Base-by-base conservation (phyloP, 306 rosid genomes). In the Cicer arietinum region DNA sequence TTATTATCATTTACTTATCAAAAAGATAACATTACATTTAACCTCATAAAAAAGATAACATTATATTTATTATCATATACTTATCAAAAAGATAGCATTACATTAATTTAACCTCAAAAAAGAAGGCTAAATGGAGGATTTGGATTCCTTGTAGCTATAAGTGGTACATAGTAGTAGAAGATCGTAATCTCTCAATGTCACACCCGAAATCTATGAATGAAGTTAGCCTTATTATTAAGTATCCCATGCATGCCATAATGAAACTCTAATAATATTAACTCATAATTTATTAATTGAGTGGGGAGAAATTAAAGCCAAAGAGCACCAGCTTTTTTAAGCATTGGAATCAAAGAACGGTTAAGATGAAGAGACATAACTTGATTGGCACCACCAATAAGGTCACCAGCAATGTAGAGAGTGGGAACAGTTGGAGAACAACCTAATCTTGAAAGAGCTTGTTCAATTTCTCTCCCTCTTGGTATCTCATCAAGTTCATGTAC, bases 361-460 rank as follows among this genome's bases (percentile, higher is more conserved):
- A 95, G 96, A 75, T 92, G 99, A 83, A 89, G 99, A 66, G 87
- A 92, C 99, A 92, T 92, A 25, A 95, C 89, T 75, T 95, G 91
- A 80, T 90, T 95, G 67, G 96, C 82, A 60, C 99, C 98, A 7
- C 99, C 99, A 0, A 92, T 84, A 44, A 92, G 88, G 50, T 90
- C 84, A 4, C 97, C 97, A 7, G 88, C 91, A 3, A 95, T 95
- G 92, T 90, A 92, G 67, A 95, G 92, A 0, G 92, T 90, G 0
- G 99, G 99, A 17, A 95, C 98, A 0, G 92, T 82, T 0, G 98
- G 99, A 73, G 73, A 88, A 41, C 89, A 85, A 0, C 96, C 97
- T 0, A 95, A 84, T 63, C 85, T 80, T 13, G 80, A 17, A 3
- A 95, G 93, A 41, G 97, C 98, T 47, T 95, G 96, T 66, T 95